Base-by-base conservation (phyloP, 768 basidiomycete species). In the Leccinellum albellum region DNA sequence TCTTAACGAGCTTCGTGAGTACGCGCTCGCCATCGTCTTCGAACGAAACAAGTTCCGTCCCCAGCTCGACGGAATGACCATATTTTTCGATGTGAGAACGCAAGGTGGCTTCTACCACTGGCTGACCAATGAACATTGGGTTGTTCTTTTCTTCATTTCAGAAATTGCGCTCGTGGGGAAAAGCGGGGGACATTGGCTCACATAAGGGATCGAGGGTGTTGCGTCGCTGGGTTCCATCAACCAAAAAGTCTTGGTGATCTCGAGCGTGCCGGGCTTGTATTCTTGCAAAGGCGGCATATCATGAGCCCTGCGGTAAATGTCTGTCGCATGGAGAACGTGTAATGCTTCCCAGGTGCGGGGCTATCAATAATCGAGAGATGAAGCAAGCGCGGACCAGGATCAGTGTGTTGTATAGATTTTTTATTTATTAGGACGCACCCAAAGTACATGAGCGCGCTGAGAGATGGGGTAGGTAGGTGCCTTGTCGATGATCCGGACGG, bases 401-500 rank as follows among this genome's bases (percentile, higher is more conserved):
- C 37, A 37, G 37, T n/a, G 8, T 35, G 33, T 35, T 7, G 15
- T 0, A 40, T 40, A 1, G 5, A 40, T n/a, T 20, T 37, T 17
- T n/a, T 9, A 37, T 37, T 20, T 20, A 20, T 40, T 12, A 15
- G 8, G 54, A 28, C 69, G 33, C 40, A 76, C 78, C 73, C 75
- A 76, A 26, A 81, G 60, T 3, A 70, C 77, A 3, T 66, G 67
- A 3, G 73, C 74, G 3, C 79, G 74, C 56, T 77, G 74, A 3
- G 76, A 76, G 15, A 74, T 60, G 14, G 66, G 72, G 13, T 74
- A 70, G 0, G 68, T 51, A 0, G 69, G 61, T 50, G 74, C 74
- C 59, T 81, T 80, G 57, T 84, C 80, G 50, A 85, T 77, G 29
- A 85, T 75, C 20, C 80, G 78, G 8, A 84, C 76, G 9, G 78